Evolutionary conservation across 106 monocot genomes (phyloP).

Genomic region (Xerophyta viscosa): DNA sequence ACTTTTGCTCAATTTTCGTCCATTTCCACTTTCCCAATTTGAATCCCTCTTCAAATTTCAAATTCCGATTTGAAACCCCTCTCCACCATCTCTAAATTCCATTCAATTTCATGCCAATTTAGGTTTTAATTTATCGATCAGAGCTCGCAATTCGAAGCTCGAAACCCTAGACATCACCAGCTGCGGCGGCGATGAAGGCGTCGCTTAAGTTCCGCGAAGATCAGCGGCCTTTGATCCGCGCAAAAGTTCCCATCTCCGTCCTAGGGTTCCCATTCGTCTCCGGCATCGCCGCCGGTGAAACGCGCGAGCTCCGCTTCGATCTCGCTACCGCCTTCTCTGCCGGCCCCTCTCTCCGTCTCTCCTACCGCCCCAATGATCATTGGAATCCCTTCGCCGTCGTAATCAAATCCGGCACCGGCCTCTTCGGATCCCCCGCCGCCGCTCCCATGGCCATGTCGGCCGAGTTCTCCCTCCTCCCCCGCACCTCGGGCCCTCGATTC

Average conservation of each 20-base stretch:
- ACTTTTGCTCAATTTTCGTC: no score
- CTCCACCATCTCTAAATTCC: not conserved
- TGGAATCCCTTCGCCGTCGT: constrained; percentile 50
- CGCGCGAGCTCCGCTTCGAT: constrained; percentile 69
- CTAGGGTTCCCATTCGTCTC: constrained; percentile 77
- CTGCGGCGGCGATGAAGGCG: constrained; percentile 59
- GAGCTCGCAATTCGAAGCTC: not conserved
- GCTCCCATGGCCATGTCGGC: constrained; percentile 72
- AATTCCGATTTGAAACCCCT: no score
- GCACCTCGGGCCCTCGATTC: constrained; percentile 39
- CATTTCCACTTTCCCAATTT: no score
- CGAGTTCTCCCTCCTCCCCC: constrained; percentile 63
- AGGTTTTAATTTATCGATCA: not conserved
- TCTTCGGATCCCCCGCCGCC: constrained; percentile 51
- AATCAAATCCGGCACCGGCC: constrained; percentile 68
- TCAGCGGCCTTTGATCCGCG: constrained; percentile 37
- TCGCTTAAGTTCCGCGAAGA: constrained; percentile 84
- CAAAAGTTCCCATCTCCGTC: constrained; percentile 75
- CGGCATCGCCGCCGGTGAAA: constrained; percentile 48
- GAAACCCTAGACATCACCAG: not conserved
- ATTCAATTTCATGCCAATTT: not conserved
- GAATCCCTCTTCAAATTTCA: no score
- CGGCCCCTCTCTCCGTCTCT: constrained; percentile 62
- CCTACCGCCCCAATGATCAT: constrained; percentile 77
- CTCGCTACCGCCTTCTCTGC: constrained; percentile 73